Conservation (phyloP, 176 grass and related monocot species). For the Lolium rigidum region DNA sequence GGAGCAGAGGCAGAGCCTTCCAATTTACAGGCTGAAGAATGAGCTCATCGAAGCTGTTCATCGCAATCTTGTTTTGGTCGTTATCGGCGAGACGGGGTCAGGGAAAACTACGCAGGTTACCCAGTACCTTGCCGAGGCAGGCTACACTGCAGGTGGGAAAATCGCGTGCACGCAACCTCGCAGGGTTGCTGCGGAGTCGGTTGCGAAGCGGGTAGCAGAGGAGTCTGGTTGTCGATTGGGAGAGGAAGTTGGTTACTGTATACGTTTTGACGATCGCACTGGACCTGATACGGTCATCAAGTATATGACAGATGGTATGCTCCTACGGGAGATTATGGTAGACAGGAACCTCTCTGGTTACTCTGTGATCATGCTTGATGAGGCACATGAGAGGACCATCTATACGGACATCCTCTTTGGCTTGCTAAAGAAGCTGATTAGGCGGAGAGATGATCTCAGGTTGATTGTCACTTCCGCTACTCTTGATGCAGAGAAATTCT, state of each 20-base stretch:
- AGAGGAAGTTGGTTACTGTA: constrained; percentile 71
- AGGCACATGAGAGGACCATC: constrained; percentile 77
- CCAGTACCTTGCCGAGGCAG: constrained; percentile 70
- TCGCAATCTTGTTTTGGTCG: constrained; percentile 68
- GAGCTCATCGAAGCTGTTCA: constrained; percentile 66
- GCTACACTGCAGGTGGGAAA: constrained; percentile 58
- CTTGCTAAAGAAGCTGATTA: constrained; percentile 64
- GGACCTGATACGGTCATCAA: constrained; percentile 71
- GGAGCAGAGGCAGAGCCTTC: constrained; percentile 64
- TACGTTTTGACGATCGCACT: constrained; percentile 67
- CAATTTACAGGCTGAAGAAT: constrained; percentile 66
- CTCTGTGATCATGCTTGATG: constrained; percentile 78
- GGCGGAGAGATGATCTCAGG: constrained; percentile 47
- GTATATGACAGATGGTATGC: constrained; percentile 86
- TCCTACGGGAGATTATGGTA: constrained; percentile 66
- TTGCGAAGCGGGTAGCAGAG: constrained; percentile 71
- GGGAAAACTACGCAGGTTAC: constrained; percentile 74
- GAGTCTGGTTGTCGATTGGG: constrained; percentile 66
- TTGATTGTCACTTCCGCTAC: constrained; percentile 70
- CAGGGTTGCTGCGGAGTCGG: constrained; percentile 61
- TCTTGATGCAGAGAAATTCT: constrained; percentile 84
- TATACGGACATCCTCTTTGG: constrained; percentile 64
- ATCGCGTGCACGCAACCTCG: constrained; percentile 77
- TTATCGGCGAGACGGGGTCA: constrained; percentile 59
- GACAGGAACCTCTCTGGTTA: constrained; percentile 61